Conservation (phyloP, 2,329 filamentous ascomycete species). For the Fusarium veterinarium region DNA sequence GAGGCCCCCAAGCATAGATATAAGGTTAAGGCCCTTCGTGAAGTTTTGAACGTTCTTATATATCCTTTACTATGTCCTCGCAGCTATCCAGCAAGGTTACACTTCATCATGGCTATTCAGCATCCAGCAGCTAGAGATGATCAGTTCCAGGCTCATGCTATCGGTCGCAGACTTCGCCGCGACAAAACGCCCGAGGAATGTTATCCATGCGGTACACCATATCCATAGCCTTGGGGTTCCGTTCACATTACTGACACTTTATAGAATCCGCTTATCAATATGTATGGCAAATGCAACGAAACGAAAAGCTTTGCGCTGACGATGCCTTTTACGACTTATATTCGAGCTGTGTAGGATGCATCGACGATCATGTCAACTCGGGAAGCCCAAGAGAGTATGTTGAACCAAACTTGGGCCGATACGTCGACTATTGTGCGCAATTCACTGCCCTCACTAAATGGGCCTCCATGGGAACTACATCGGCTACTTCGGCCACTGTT, state of each 20-base stretch:
- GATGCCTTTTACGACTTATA: background rate
- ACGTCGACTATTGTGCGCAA: background rate
- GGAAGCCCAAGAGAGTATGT: background rate
- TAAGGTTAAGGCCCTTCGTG: background rate
- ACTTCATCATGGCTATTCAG: background rate
- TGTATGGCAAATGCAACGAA: background rate
- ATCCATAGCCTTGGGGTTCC: fast-evolving
- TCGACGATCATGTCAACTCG: background rate
- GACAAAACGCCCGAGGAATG: background rate
- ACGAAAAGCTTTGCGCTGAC: background rate
- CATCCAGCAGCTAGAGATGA: background rate
- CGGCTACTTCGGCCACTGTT: background rate
- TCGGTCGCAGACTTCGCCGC: background rate
- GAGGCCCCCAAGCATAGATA: background rate
- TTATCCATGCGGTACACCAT: background rate
- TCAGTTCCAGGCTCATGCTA: fast-evolving
- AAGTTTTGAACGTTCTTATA: fast-evolving
- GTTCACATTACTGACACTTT: fast-evolving
- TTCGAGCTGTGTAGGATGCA: background rate
- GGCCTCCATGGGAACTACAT: background rate
- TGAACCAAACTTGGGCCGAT: background rate
- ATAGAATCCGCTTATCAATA: background rate
- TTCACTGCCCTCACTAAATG: background rate
- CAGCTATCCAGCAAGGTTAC: no score
- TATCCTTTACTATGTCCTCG: background rate